Base-by-base conservation (phyloP, 305 asterid species). In the Coffea humblotiana region DNA sequence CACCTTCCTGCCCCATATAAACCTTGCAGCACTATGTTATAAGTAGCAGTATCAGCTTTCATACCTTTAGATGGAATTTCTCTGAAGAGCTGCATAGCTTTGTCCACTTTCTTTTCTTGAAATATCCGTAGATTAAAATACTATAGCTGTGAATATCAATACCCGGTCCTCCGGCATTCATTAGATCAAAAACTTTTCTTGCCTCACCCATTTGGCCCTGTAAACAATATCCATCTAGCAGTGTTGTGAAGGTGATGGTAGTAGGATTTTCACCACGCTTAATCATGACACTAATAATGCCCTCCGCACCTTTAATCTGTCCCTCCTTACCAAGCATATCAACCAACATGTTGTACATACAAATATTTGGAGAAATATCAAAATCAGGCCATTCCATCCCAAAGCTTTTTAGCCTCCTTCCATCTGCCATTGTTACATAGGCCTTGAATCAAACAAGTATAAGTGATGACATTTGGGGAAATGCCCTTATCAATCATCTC, bases 141-240 rank as follows among this genome's bases (percentile, higher is more conserved):
- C 23, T 54, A 32, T 82, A 82, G 73, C 67, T 49, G 6, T 10
- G n/a, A 74, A 43, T 21, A 27, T 74, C 63, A 40, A 82, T 79
- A 37, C 32, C 14, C 5, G 29, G 8, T 4, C 76, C 75, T 23
- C 18, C 35, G n/a, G 27, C 29, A 11, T 6, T 37, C 86, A 85
- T 79, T 1, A 11, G 29, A 12, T 63, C 67, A 7, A 82, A 74
- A 47, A 77, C 48, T 47, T 21, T 45, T 23, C 29, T 61, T 4
- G 82, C 84, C 10, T 73, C 71, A 58, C 66, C 23, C 58, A 82
- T 16, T 66, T 60, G 79, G 40, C 84, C 49, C 12, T 51, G 67
- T 65, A 79, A 67, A 73, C 84, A 79, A 13, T 82, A 82, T 73
- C 86, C 84, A 71, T 82, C 79, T 66, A 84, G 67, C 72, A 79